phyloP scores from a whole-genome alignment of 179 eudicot genomes.

The Pouteria campechiana region DNA sequence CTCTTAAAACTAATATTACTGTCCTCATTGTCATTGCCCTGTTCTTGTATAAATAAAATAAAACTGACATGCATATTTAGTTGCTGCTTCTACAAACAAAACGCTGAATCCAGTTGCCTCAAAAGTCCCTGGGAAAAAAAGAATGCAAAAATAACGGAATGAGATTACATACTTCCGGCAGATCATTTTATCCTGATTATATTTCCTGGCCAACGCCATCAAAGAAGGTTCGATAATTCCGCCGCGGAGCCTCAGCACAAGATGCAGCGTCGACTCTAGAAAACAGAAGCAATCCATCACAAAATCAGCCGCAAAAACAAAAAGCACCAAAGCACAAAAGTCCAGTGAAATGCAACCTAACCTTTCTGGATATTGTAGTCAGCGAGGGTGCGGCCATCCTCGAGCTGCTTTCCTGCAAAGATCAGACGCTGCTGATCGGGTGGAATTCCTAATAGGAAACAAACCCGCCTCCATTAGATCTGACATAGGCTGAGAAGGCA shows the following conservation, averaged over 20 bases:
- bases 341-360: too few species aligned
- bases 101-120: too few species aligned
- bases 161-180: constrained; percentile 36
- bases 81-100: too few species aligned
- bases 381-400: constrained; percentile 32
- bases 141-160: too few species aligned
- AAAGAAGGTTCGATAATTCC: constrained; percentile 33
- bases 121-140: too few species aligned
- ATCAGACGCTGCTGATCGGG: constrained; percentile 38
- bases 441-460: constrained; percentile 23
- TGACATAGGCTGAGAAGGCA: too few species aligned
- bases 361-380: constrained; percentile 38
- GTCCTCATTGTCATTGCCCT: too few species aligned
- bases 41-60: too few species aligned
- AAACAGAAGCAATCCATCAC: neutral
- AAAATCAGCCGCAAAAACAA: neutral
- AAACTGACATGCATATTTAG: too few species aligned
- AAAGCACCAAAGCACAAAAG: neutral
- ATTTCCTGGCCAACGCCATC: constrained; percentile 36
- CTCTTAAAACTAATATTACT: too few species aligned
- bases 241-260: constrained; percentile 37
- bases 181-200: constrained; percentile 39
- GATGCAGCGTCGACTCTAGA: constrained; percentile 28
- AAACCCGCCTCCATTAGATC: too few species aligned
- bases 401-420: constrained; percentile 33